Evolutionary conservation across 306 rosid genomes (phyloP).

Genomic region (Vachellia pachyceras): DNA sequence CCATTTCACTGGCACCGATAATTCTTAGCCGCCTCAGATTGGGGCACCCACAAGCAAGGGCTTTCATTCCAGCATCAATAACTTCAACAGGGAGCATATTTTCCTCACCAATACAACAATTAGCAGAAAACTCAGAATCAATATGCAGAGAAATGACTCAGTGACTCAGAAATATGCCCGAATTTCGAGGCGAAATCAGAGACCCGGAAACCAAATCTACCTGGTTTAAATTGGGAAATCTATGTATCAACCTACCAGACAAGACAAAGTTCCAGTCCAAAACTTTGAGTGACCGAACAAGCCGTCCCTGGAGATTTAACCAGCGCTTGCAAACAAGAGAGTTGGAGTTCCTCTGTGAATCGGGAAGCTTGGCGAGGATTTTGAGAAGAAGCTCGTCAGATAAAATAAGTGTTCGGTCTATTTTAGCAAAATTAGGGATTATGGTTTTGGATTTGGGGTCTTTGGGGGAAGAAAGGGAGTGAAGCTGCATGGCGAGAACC

Average conservation of each 20-base stretch:
- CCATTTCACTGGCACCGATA: slow-evolving; percentile 79
- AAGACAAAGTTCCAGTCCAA: slow-evolving; percentile 77
- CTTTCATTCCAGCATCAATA: slow-evolving; percentile 71
- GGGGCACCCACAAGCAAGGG: slow-evolving; percentile 76
- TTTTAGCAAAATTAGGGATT: slow-evolving; percentile 43
- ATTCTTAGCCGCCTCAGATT: slow-evolving; percentile 71
- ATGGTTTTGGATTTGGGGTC: slow-evolving; percentile 38
- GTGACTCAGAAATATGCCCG: slow-evolving; percentile 59
- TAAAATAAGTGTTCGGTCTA: slow-evolving; percentile 60
- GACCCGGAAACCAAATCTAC: slow-evolving; percentile 73
- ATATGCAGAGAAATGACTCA: slow-evolving; percentile 51
- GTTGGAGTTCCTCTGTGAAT: slow-evolving; percentile 60
- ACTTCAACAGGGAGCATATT: slow-evolving; percentile 68
- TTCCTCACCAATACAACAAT: slow-evolving; percentile 52
- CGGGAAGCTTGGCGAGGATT: slow-evolving; percentile 67
- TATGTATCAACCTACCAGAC: slow-evolving; percentile 75
- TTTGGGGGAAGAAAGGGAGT: slow-evolving; percentile 52
- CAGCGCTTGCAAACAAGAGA: slow-evolving; percentile 89
- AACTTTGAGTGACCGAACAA: slow-evolving; percentile 64
- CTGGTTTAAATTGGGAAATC: slow-evolving; percentile 82
- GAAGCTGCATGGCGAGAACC: slow-evolving; percentile 71
- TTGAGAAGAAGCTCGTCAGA: slow-evolving; percentile 73
- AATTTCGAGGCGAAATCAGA: slow-evolving; percentile 55
- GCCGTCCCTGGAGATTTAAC: slow-evolving; percentile 81
- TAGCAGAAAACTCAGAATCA: slow-evolving; percentile 50